A percentile compares a stretch with the other conserved stretches of the same genome.
phyloP scores from a whole-genome alignment of 345 rosid genomes.

The Syzygium grande region DNA sequence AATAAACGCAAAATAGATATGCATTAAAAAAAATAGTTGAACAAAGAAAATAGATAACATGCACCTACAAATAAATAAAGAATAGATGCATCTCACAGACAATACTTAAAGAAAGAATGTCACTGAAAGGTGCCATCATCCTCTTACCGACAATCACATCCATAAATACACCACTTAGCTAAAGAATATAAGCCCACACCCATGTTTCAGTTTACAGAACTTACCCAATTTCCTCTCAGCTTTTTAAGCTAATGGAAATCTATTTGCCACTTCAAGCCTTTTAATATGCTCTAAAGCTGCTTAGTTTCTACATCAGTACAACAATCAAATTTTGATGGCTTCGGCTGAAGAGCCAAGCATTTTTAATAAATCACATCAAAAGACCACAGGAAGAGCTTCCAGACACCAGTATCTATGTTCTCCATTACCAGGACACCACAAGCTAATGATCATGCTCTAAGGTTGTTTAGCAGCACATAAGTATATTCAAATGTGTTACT shows the following conservation, averaged over 20 bases:
- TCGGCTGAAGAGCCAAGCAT: neutral
- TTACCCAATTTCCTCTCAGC: neutral
- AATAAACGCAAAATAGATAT: neutral
- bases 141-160: neutral
- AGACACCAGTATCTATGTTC: neutral
- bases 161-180: neutral
- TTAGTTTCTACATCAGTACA: neutral
- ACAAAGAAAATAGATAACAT: neutral
- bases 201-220: neutral
- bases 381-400: neutral
- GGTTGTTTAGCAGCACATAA: neutral
- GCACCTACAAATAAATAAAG: neutral
- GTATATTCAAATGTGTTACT: neutral
- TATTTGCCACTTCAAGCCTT: neutral
- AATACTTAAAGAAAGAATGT: neutral
- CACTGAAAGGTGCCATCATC: fast-evolving
- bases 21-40: neutral
- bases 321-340: neutral
- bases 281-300: neutral
- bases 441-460: neutral
- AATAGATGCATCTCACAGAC: neutral
- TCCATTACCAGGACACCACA: neutral
- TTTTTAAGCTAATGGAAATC: neutral
- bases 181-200: neutral
- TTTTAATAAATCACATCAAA: neutral